Percentiles rank a stretch among this genome's conserved stretches.
Evolutionary conservation across 2,329 filamentous ascomycete genomes (phyloP).

Genomic region (Arthrinium phaeospermum): DNA sequence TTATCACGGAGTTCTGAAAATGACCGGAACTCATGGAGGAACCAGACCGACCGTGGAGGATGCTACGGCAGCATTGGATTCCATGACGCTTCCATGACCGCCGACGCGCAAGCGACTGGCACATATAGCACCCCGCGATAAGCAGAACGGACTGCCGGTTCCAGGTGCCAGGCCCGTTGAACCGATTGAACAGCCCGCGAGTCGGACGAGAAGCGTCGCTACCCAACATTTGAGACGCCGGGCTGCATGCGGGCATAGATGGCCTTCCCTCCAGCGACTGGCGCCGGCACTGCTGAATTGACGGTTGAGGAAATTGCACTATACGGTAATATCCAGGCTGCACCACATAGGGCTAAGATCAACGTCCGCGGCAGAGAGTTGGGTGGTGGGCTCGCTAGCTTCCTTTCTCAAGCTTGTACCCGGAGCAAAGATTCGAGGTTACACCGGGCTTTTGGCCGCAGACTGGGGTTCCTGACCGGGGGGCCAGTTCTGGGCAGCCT

Average conservation of each 20-base stretch:
- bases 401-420: neutral
- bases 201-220: neutral
- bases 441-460: slow-evolving; percentile 10
- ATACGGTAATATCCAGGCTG: neutral
- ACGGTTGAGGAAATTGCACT: slow-evolving; percentile 14
- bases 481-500: neutral
- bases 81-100: neutral
- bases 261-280: neutral
- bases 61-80: neutral
- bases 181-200: neutral
- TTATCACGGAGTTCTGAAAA: neutral
- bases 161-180: neutral
- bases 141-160: neutral
- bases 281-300: neutral
- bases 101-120: neutral
- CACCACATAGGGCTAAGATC: neutral
- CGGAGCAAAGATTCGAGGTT: slow-evolving; percentile 4
- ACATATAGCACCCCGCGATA: neutral
- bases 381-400: neutral
- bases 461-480: neutral
- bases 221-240: slow-evolving; percentile 11
- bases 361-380: slow-evolving; percentile 5
- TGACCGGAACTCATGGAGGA: neutral
- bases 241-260: neutral
- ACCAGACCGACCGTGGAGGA: neutral